Conservation (phyloP, 2,329 filamentous ascomycete species). For the Aureobasidium sp. region DNA sequence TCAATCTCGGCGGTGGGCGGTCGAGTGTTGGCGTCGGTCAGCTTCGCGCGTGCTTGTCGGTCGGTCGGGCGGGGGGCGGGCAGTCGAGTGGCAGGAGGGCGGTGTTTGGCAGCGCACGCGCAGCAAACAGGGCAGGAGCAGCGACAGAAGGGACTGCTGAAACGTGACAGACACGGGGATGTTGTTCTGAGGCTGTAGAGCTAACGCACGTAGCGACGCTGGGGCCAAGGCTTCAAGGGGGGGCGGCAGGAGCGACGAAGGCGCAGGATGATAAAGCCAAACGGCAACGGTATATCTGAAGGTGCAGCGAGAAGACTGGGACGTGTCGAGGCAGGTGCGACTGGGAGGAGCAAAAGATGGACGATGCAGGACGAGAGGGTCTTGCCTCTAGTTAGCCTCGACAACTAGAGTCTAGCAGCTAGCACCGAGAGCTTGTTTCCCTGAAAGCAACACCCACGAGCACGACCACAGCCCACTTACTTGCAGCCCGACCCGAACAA, state of each 20-base stretch:
- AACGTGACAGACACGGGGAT: constrained; percentile 3
- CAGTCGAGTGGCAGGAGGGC: not conserved
- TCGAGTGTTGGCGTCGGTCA: not conserved
- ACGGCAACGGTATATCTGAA: not conserved
- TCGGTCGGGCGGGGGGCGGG: no score
- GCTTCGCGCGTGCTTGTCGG: not conserved
- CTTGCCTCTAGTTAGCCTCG: not conserved
- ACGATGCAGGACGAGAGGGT: not conserved
- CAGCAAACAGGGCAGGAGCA: not conserved
- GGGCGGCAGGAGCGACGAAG: not conserved
- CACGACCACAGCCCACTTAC: not conserved
- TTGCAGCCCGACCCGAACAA: constrained; percentile 6
- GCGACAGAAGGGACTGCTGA: not conserved
- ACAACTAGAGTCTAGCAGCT: not conserved
- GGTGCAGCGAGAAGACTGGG: no score
- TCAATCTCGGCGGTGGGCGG: constrained; percentile 3
- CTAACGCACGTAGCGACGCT: constrained; percentile 8
- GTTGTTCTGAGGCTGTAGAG: not conserved
- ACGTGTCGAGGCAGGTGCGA: not conserved
- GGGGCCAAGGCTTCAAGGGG: not conserved
- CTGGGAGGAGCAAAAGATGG: not conserved
- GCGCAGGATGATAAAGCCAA: constrained; percentile 8
- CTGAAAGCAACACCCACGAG: not conserved
- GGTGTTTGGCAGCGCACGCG: not conserved
- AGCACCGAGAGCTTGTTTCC: constrained; percentile 9